phyloP scores from a whole-genome alignment of 2,329 filamentous ascomycete species.

The Apiospora rasikravindrae region DNA sequence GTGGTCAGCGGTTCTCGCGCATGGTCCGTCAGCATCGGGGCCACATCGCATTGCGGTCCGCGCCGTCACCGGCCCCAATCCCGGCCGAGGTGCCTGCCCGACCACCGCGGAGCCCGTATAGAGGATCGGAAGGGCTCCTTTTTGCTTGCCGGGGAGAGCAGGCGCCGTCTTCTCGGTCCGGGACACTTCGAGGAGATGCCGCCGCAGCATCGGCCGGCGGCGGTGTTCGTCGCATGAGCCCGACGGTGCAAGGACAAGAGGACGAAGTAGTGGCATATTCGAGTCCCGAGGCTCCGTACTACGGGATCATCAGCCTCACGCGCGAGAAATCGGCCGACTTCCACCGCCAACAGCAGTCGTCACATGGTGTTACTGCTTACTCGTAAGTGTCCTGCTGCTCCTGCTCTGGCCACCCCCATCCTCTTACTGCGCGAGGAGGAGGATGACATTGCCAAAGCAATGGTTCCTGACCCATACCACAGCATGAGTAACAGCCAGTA shows the following conservation, averaged over 20 bases:
- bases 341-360: neutral
- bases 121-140: neutral
- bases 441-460: neutral
- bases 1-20: neutral
- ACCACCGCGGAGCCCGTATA: neutral
- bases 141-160: neutral
- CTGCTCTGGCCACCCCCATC: neutral
- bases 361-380: neutral
- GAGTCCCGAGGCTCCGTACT: constrained; percentile 2
- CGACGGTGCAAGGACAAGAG: neutral
- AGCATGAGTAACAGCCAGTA: neutral
- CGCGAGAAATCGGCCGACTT: neutral
- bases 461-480: constrained; percentile 2
- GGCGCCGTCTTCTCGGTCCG: neutral
- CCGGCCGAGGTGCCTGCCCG: neutral
- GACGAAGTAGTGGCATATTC: neutral
- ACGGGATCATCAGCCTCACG: neutral
- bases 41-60: neutral
- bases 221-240: neutral
- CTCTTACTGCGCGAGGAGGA: neutral
- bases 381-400: neutral
- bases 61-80: neutral
- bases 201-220: neutral
- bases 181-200: neutral
- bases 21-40: neutral